Evolutionary conservation across 2,329 filamentous ascomycete genomes (phyloP).

Genomic region (Elsinoe australis): DNA sequence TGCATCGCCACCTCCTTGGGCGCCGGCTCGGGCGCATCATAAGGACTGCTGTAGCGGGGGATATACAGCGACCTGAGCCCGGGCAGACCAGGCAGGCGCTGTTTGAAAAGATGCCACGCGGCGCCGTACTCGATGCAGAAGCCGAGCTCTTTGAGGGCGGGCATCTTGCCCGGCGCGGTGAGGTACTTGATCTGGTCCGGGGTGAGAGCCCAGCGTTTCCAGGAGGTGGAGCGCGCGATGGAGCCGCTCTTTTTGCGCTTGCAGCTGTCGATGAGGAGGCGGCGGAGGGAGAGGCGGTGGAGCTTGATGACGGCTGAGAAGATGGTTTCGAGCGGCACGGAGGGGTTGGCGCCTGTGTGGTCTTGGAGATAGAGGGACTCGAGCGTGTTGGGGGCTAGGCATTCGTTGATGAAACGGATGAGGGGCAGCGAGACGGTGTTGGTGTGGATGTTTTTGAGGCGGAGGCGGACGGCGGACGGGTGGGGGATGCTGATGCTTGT

Average conservation of each 20-base stretch:
- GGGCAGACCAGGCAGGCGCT: constrained; percentile 61
- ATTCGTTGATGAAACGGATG: constrained; percentile 67
- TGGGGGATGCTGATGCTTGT: constrained; percentile 34
- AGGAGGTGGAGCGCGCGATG: constrained; percentile 38
- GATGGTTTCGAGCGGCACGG: constrained; percentile 61
- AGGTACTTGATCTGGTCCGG: constrained; percentile 64
- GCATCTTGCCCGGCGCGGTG: constrained; percentile 64
- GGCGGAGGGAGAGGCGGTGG: constrained; percentile 64
- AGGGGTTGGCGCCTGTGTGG: constrained; percentile 45
- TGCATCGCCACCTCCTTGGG: constrained; percentile 66
- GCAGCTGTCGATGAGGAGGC: constrained; percentile 66
- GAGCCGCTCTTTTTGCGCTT: constrained; percentile 44
- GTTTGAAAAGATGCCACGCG: constrained; percentile 77
- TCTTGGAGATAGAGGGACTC: constrained; percentile 74
- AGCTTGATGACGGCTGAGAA: constrained; percentile 61
- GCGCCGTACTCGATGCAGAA: constrained; percentile 60
- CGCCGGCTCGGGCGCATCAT: constrained; percentile 49
- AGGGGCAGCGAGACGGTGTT: constrained; percentile 62
- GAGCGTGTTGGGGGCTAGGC: constrained; percentile 69
- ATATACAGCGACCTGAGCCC: constrained; percentile 66
- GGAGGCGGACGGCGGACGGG: constrained; percentile 47
- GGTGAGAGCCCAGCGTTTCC: constrained; percentile 63
- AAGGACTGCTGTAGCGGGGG: constrained; percentile 57
- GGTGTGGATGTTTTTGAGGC: constrained; percentile 67
- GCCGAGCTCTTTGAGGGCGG: constrained; percentile 60